Conservation (phyloP, 768 basidiomycete species). For the Collybia sp. region DNA sequence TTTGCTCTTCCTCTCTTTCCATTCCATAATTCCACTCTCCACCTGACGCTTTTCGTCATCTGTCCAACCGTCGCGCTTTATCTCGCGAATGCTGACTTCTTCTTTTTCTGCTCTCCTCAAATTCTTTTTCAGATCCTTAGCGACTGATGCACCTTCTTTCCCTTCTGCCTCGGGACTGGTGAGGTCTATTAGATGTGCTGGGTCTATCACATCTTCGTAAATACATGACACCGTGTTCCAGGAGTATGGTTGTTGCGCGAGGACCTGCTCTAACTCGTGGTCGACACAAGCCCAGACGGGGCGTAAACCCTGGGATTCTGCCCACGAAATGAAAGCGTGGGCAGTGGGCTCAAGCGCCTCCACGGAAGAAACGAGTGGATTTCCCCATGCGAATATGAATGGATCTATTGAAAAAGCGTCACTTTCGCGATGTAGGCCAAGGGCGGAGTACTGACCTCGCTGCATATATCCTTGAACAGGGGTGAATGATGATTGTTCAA, state of each 20-base stretch:
- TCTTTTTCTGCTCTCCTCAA: conserved; percentile 52
- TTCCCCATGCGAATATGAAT: conserved; percentile 61
- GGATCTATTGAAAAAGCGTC: conserved; percentile 19
- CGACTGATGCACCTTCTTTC: conserved; percentile 28
- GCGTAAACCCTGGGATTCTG: conserved; percentile 37
- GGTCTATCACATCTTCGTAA: conserved; percentile 54
- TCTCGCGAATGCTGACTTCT: conserved; percentile 43
- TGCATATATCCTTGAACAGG: conserved; percentile 61
- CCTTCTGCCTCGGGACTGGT: conserved; percentile 30
- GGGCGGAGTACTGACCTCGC: conserved; percentile 10
- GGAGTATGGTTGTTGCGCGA: conserved; percentile 32
- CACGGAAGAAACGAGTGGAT: conserved; percentile 47
- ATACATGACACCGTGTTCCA: conserved; percentile 64
- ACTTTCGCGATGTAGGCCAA: no score
- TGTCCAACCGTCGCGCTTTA: conserved; percentile 32
- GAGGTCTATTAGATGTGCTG: conserved; percentile 38
- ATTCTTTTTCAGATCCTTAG: conserved; percentile 62
- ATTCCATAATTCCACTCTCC: conserved; percentile 49
- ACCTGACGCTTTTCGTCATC: conserved; percentile 39
- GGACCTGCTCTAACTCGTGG: conserved; percentile 42
- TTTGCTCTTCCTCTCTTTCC: conserved; percentile 38
- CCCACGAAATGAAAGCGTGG: conserved; percentile 41
- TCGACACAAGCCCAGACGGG: conserved; percentile 62
- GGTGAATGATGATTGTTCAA: conserved; percentile 33
- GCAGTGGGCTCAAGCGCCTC: conserved; percentile 29